Evolutionary conservation across 2,329 filamentous ascomycete genomes (phyloP).

Genomic region (Aspergillus floridensis): DNA sequence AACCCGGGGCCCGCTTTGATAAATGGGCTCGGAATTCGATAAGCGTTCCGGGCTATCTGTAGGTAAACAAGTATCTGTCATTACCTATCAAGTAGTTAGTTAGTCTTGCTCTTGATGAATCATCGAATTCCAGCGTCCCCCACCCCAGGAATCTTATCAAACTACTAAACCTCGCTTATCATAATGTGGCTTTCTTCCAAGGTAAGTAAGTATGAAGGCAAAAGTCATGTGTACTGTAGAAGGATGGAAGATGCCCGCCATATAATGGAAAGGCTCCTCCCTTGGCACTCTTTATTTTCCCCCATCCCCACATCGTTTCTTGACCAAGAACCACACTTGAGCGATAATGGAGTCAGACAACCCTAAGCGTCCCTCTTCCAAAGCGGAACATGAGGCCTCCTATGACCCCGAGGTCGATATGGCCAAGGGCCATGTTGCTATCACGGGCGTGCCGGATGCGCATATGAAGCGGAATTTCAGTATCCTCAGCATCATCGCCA

Average conservation of each 20-base stretch:
- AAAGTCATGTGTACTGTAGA: background rate
- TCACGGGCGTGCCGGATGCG: slow-evolving; percentile 17
- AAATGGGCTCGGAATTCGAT: slow-evolving; percentile 18
- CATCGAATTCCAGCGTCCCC: background rate
- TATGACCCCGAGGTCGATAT: slow-evolving; percentile 16
- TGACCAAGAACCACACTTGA: background rate
- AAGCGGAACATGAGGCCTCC: slow-evolving; percentile 5
- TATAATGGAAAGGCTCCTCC: background rate
- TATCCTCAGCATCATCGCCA: slow-evolving; percentile 24
- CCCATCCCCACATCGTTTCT: background rate
- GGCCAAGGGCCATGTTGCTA: slow-evolving; percentile 19
- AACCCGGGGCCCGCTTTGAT: background rate
- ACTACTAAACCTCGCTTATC: slow-evolving; percentile 1
- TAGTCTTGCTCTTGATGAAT: slow-evolving; percentile 1
- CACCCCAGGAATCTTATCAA: slow-evolving; percentile 1
- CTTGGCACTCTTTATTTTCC: background rate
- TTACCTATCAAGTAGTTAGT: background rate
- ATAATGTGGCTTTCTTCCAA: background rate
- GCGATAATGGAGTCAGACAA: slow-evolving; percentile 12
- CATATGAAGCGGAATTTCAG: slow-evolving; percentile 25
- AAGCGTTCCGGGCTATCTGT: slow-evolving; percentile 17
- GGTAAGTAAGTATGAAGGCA: background rate
- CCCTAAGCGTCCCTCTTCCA: slow-evolving; percentile 6
- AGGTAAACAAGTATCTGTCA: slow-evolving; percentile 4
- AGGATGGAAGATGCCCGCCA: background rate